Evolutionary conservation across 306 rosid species (phyloP).

Genomic region (Carpinus fangiana): DNA sequence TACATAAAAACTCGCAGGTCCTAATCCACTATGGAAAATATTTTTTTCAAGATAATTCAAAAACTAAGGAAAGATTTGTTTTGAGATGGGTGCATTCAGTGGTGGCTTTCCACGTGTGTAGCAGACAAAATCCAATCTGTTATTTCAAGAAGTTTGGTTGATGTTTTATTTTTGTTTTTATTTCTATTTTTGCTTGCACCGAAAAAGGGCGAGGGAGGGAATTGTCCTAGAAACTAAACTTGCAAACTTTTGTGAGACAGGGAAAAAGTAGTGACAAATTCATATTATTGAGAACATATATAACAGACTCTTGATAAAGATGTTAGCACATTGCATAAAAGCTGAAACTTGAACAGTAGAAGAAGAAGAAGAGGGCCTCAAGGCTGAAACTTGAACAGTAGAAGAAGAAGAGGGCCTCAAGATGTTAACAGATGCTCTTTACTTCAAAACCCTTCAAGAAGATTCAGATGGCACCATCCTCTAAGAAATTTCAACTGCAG

Average conservation of each 20-base stretch:
- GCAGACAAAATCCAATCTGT: no score
- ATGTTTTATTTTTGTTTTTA: no score
- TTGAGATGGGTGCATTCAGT: no score
- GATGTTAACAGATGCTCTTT: slow-evolving; percentile 22
- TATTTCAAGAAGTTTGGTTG: no score
- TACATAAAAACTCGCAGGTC: no score
- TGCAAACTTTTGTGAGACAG: no score
- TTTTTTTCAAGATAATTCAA: no score
- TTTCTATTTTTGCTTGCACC: no score
- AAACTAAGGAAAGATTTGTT: no score
- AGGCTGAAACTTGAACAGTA: neutral
- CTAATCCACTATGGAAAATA: no score
- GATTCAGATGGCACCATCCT: slow-evolving; percentile 13
- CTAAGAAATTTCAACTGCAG: slow-evolving; percentile 27
- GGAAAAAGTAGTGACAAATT: neutral
- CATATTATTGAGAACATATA: neutral
- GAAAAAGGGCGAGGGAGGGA: no score
- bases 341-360: neutral
- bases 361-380: neutral
- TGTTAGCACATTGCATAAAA: neutral
- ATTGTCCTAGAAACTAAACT: neutral
- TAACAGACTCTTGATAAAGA: neutral
- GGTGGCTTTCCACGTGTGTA: no score
- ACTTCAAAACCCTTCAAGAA: slow-evolving; percentile 25
- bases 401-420: neutral